Base-by-base conservation (phyloP, 176 grass and related monocot species). In the Oryza longistaminata region DNA sequence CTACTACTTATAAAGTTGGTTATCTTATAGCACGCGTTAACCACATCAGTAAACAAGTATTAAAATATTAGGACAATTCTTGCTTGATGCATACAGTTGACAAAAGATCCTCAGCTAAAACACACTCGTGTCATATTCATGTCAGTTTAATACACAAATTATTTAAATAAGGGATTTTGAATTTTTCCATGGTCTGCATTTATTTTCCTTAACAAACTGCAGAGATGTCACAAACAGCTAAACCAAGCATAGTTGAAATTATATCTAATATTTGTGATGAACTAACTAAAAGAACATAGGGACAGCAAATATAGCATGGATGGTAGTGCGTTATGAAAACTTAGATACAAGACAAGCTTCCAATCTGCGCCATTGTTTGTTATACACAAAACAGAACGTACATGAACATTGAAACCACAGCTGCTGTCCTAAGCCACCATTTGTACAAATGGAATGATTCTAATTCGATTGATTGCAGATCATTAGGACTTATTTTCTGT, bases 61-160 rank as follows among this genome's bases (percentile, higher is more conserved):
- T 68, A 83, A 64, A 66, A 82, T 88, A 82, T 64, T 34, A 75
- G 31, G 70, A 64, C 19, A 46, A 40, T 50, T 70, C 8, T 31
- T 75, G 68, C 45, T 79, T 50, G 49, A n/a, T 27, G 13, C 14
- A 85, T 62, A 45, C 4, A 37, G 27, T 85, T 70, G 37, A 81
- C 48, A 33, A 52, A 73, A 80, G 21, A 69, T 40, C 26, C 15
- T 76, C 16, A 76, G 71, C 52, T 73, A 1, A 45, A 34, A 22
- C 2, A 85, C 26, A 49, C 12, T 50, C 9, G 11, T 70, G 48
- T 50, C 76, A 31, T 68, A 22, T 74, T 87, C 31, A 74, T 75
- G 6, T 73, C 12, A 21, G 33, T 83, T 45, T 34, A 71, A 26
- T 24, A 40, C n/a, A 81, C 33, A 27, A 79, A 68, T 68, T 39